A percentile compares a stretch with the other conserved stretches of the same genome.
These are phyloP conservation scores for Dactylellina sp. DNA, from an alignment of 2,329 filamentous ascomycete genomes.

Conservation along the genomic window DNA sequence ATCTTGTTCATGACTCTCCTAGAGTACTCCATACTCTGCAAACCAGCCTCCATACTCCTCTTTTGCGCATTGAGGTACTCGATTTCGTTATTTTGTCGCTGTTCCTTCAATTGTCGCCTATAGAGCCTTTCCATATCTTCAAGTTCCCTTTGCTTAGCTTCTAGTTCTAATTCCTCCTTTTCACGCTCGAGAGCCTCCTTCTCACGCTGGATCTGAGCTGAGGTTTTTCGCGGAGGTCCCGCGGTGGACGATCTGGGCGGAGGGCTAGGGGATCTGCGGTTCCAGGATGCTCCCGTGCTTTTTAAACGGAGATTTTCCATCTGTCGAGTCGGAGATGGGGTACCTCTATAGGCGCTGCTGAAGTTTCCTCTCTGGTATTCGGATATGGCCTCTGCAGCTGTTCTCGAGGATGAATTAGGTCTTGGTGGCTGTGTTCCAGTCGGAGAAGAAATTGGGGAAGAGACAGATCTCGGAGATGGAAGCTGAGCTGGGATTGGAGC, in stretches of 20 bases:
- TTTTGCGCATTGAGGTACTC: conserved; percentile 36
- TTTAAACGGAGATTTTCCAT: conserved; percentile 5
- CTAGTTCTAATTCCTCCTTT: neutral
- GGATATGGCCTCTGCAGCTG: conserved; percentile 10
- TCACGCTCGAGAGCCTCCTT: neutral
- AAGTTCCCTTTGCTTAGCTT: neutral
- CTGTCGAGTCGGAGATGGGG: conserved; percentile 18
- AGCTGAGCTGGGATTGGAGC: neutral
- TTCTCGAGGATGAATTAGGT: neutral
- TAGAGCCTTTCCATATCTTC: neutral
- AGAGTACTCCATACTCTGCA: conserved; percentile 24
- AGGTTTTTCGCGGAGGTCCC: neutral
- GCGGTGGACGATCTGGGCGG: conserved; percentile 13
- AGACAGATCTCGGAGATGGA: neutral
- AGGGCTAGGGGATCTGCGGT: neutral
- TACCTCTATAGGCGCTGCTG: conserved; percentile 24
- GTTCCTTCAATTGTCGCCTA: neutral
- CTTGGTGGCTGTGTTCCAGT: neutral
- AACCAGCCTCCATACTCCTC: conserved; percentile 15
- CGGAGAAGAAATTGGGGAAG: neutral
- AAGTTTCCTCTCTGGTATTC: conserved; percentile 10
- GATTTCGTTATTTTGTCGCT: conserved; percentile 10
- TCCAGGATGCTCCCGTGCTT: neutral
- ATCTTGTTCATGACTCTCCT: conserved; percentile 12
- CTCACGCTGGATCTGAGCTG: conserved; percentile 23